Percentiles rank a stretch among this genome's conserved stretches.
phyloP scores from a whole-genome alignment of 768 basidiomycete species.

The Auriculariales sp. region DNA sequence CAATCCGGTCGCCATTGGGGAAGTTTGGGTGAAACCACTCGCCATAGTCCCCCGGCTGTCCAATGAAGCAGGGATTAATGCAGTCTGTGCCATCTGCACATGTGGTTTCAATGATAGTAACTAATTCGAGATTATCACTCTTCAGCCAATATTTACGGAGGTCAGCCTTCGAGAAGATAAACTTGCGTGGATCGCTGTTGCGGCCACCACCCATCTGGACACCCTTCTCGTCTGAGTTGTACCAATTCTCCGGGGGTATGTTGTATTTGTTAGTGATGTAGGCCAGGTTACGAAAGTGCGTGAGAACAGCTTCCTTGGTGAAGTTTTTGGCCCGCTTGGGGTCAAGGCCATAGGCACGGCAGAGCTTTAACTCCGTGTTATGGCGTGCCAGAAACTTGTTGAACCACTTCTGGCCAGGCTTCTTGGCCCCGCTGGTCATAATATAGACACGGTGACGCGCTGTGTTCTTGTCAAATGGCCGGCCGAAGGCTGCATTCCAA shows the following conservation, averaged over 20 bases:
- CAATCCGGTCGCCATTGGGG: conserved; percentile 9
- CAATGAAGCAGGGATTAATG: not conserved
- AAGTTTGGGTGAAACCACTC: conserved; percentile 13
- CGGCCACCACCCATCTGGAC: conserved; percentile 5
- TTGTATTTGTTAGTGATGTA: conserved; percentile 1
- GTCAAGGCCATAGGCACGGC: not conserved
- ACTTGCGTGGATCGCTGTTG: conserved; percentile 5
- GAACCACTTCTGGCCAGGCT: not conserved
- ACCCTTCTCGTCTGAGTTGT: conserved; percentile 5
- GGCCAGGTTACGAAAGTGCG: not conserved
- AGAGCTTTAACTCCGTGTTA: not conserved
- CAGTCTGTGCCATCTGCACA: conserved; percentile 22
- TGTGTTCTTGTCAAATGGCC: not conserved
- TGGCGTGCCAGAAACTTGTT: not conserved
- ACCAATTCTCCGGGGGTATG: conserved; percentile 6
- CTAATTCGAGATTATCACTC: conserved; percentile 25
- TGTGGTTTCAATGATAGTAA: conserved; percentile 31
- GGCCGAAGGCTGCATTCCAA: not conserved
- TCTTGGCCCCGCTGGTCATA: not conserved
- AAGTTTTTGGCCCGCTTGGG: conserved; percentile 4
- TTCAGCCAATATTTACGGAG: conserved; percentile 10
- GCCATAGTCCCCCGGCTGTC: conserved; percentile 7
- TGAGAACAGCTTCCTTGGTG: not conserved
- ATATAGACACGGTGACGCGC: not conserved
- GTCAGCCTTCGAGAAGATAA: conserved; percentile 10